phyloP scores from a whole-genome alignment of 345 rosid genomes.

The Luvunga scandens region DNA sequence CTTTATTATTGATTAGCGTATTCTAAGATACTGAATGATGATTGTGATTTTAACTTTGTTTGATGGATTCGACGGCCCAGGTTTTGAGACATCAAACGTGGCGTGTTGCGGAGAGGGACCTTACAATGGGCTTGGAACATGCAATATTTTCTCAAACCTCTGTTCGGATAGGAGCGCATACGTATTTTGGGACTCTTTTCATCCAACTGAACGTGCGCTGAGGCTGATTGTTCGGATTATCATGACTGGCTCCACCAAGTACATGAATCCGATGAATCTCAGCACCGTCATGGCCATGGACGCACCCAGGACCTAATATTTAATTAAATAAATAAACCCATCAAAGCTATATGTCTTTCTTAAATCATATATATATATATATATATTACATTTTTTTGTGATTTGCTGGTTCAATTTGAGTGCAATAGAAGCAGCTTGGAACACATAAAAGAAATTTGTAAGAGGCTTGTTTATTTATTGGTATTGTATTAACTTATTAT shows the following conservation, averaged over 20 bases:
- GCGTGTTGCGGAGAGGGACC: conserved; percentile 98
- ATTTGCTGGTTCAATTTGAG: no score
- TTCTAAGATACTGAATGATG: background rate
- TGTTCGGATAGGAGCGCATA: conserved; percentile 56
- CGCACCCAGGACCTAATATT: conserved; percentile 17
- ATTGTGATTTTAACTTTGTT: background rate
- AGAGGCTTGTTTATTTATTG: background rate
- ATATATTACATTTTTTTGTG: background rate
- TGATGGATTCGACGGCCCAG: conserved; percentile 29
- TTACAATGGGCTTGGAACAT: conserved; percentile 73
- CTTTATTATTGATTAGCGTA: background rate
- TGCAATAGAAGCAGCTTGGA: no score
- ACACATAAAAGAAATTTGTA: no score
- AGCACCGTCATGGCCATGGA: conserved; percentile 63
- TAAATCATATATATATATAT: background rate
- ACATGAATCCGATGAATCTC: conserved; percentile 83
- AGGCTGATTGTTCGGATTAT: conserved; percentile 49
- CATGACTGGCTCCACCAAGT: conserved; percentile 41
- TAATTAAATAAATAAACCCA: background rate
- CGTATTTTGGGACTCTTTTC: conserved; percentile 89
- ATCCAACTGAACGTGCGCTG: conserved; percentile 73
- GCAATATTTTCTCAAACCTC: conserved; percentile 61
- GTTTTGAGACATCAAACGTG: conserved; percentile 64
- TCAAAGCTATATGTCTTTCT: background rate
- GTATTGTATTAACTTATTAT: background rate